Conservation (phyloP, 2,329 filamentous ascomycete species). For the Diaporthe sp. region DNA sequence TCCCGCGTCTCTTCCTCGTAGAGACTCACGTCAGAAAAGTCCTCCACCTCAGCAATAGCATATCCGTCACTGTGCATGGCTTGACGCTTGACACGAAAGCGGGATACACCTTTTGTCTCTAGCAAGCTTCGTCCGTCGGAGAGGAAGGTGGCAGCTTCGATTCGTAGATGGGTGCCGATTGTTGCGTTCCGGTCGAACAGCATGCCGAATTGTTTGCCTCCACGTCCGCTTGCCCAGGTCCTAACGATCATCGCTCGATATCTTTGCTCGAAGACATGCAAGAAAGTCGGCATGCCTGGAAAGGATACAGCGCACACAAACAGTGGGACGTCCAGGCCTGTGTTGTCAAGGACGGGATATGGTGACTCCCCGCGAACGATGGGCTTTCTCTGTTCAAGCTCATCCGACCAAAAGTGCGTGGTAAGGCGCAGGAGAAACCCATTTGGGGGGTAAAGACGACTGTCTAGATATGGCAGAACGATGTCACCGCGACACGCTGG, state of each 20-base stretch:
- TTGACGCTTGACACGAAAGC: slow-evolving; percentile 80
- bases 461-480: slow-evolving; percentile 60
- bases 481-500: slow-evolving; percentile 83
- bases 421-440: slow-evolving; percentile 74
- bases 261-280: slow-evolving; percentile 93
- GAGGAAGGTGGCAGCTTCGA: slow-evolving; percentile 80
- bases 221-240: slow-evolving; percentile 69
- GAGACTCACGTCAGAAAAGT: slow-evolving; percentile 84
- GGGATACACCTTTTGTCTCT: slow-evolving; percentile 81
- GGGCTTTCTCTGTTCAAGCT: slow-evolving; percentile 70
- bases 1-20: slow-evolving; percentile 85
- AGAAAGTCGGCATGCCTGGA: slow-evolving; percentile 85
- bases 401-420: slow-evolving; percentile 77
- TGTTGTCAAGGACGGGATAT: slow-evolving; percentile 55
- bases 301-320: slow-evolving; percentile 89
- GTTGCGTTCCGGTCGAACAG: slow-evolving; percentile 64
- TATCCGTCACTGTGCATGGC: slow-evolving; percentile 79
- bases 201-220: slow-evolving; percentile 87
- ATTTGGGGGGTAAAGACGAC: slow-evolving; percentile 68
- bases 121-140: slow-evolving; percentile 86
- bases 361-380: slow-evolving; percentile 71
- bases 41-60: slow-evolving; percentile 79
- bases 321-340: slow-evolving; percentile 75
- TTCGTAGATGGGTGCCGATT: slow-evolving; percentile 80
- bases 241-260: slow-evolving; percentile 92